These are phyloP conservation scores for Marchantia paleacea DNA, from an alignment of 225 moss, liverwort and hornwort species.

Conservation along the genomic window DNA sequence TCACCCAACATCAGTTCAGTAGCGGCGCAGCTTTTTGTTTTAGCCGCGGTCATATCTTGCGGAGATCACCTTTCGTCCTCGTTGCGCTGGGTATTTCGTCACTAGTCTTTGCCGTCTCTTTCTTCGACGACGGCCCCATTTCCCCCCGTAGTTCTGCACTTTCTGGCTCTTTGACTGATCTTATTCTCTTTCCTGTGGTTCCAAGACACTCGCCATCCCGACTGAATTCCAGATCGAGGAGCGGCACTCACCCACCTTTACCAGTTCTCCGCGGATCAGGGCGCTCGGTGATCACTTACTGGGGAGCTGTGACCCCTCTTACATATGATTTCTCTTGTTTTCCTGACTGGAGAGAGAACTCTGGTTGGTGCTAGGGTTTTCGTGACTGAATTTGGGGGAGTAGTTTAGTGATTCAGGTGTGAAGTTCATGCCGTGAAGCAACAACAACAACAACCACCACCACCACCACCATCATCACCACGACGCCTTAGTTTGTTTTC, in stretches of 20 bases:
- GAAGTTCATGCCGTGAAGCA: conserved; percentile 25
- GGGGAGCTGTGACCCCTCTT: conserved; percentile 8
- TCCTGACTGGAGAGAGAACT: background rate
- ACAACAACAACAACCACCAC: too few species aligned
- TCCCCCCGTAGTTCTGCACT: background rate
- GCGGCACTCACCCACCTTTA: conserved; percentile 5
- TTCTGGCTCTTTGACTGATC: background rate
- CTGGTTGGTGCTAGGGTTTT: conserved; percentile 25
- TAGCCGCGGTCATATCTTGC: background rate
- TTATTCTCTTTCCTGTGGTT: background rate
- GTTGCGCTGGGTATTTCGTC: background rate
- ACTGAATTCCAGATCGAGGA: conserved; percentile 17
- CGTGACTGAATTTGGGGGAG: background rate
- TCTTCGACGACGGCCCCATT: background rate
- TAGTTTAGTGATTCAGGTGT: conserved; percentile 19
- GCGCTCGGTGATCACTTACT: conserved; percentile 6
- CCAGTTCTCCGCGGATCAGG: conserved; percentile 10
- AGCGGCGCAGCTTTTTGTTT: conserved; percentile 2
- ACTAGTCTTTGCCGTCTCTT: background rate
- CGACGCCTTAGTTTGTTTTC: conserved; percentile 7
- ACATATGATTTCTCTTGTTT: conserved; percentile 4
- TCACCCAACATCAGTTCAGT: background rate
- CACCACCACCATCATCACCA: background rate
- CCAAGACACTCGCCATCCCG: conserved; percentile 8
- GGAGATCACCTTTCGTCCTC: background rate